Evolutionary conservation across 306 rosid species (phyloP).

Genomic region (Sophora flavescens): DNA sequence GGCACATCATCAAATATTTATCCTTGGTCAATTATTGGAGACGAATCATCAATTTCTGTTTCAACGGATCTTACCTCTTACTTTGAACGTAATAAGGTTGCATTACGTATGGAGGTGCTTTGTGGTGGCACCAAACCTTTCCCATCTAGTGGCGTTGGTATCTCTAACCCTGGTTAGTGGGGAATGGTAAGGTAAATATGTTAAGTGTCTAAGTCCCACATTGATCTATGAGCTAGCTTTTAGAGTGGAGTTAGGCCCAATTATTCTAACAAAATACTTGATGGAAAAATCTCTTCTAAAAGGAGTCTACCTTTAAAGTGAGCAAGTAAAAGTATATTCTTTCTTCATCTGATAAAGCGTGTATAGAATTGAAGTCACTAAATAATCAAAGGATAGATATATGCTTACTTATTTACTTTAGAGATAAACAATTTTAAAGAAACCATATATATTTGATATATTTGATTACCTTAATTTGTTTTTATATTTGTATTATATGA

Average conservation of each 20-base stretch:
- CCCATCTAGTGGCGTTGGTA: conserved; percentile 73
- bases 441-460: background rate
- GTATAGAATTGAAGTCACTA: no score
- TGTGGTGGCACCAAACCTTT: conserved; percentile 56
- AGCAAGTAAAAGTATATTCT: no score
- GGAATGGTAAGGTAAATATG: conserved; percentile 81
- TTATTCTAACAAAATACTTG: no score
- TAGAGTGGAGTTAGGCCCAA: no score
- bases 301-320: no score
- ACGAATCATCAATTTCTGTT: conserved; percentile 55
- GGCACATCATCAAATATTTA: conserved; percentile 63
- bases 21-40: conserved; percentile 74
- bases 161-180: conserved; percentile 86
- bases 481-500: no score
- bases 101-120: conserved; percentile 70
- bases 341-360: no score
- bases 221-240: no score
- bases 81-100: conserved; percentile 70
- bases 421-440: no score
- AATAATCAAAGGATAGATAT: background rate
- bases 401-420: background rate
- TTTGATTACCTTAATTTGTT: no score
- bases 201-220: no score
- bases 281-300: no score
- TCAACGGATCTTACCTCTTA: conserved; percentile 68